Evolutionary conservation across 176 grass and related monocot genomes (phyloP).

Genomic region (Neostapfia colusana): DNA sequence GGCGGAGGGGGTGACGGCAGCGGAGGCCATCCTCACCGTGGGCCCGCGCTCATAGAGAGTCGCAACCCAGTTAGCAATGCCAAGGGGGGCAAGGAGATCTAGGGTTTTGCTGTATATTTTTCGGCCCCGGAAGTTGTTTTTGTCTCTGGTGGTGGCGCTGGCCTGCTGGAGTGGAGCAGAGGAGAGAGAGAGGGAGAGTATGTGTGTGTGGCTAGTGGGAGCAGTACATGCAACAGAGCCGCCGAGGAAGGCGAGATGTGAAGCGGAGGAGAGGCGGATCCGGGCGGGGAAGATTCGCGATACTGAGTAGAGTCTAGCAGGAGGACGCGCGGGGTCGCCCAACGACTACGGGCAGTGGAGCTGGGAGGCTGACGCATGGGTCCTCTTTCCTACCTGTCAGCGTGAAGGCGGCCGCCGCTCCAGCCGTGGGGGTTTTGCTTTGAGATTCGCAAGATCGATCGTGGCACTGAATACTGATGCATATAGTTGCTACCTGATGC

Average conservation of each 20-base stretch:
- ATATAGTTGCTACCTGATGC: too few relatives aligned
- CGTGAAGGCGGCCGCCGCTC: neutral
- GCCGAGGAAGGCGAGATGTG: neutral
- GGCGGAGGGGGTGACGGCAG: constrained; percentile 34
- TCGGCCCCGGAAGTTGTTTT: neutral
- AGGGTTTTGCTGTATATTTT: constrained; percentile 62
- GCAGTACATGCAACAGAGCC: neutral
- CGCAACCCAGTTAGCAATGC: constrained; percentile 27
- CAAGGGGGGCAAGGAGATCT: constrained; percentile 50
- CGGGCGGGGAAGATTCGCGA: constrained; percentile 40
- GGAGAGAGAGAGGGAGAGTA: neutral
- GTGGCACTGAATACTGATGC: neutral
- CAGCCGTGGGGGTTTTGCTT: constrained; percentile 8
- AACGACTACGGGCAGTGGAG: neutral
- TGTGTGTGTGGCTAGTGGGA: constrained; percentile 1
- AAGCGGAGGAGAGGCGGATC: constrained; percentile 40
- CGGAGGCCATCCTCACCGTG: constrained; percentile 50
- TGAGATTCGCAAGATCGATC: neutral
- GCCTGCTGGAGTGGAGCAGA: neutral
- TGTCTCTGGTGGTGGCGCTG: neutral
- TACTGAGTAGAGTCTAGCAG: constrained; percentile 25
- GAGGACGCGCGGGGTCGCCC: neutral
- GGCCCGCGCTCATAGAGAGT: constrained; percentile 34
- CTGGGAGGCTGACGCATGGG: neutral
- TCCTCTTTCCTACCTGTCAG: neutral